Evolutionary conservation across 2,329 filamentous ascomycete genomes (phyloP), one percentile per base, ranked within the genome.

Genomic region (Ophiostoma ulmi): DNA sequence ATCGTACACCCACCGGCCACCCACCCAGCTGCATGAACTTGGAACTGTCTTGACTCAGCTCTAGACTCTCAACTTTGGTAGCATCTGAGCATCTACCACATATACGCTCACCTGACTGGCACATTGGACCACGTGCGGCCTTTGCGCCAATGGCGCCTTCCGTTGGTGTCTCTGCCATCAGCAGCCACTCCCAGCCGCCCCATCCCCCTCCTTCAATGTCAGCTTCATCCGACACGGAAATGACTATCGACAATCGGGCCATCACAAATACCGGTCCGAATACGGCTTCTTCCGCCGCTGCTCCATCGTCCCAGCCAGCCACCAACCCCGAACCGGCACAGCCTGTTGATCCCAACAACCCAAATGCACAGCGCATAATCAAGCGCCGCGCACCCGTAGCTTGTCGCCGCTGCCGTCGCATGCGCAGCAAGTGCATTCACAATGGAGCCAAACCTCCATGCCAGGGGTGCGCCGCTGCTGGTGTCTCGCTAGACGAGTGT

Each of bases 391-490:
- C 74, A 1, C 71, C 74, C 2, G 73, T 75, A 26, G 74, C 74
- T n/a, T 75, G 74, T 44, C 72, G 74, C 44, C 72, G 75, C 69
- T 75, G 75, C 61, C 74, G 75, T 14, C 75, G 75, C 39, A 74
- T 74, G 74, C 70, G 74, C 26, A 75, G 74, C 72, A 75, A 75
- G 38, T 75, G 75, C 66, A 68, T 75, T 14, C 75, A 75, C 48
- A 61, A 35, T 5, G 69, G 71, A 10, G 73, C 72, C 31, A 72
- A 73, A 36, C 72, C 74, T 22, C 75, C 75, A 11, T 88, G 86
- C 73, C 82, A 84, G 71, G 79, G 83, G 5, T 88, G 86, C 73
- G 76, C 77, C 26, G 82, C 84, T 69, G 83, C 84, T 14, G 84
- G 84, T n/a, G 78, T 85, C 22, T 76, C 77, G 31, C 75, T 82